Conservation (phyloP, 208 protist species). For the Trypanosoma congolense region DNA sequence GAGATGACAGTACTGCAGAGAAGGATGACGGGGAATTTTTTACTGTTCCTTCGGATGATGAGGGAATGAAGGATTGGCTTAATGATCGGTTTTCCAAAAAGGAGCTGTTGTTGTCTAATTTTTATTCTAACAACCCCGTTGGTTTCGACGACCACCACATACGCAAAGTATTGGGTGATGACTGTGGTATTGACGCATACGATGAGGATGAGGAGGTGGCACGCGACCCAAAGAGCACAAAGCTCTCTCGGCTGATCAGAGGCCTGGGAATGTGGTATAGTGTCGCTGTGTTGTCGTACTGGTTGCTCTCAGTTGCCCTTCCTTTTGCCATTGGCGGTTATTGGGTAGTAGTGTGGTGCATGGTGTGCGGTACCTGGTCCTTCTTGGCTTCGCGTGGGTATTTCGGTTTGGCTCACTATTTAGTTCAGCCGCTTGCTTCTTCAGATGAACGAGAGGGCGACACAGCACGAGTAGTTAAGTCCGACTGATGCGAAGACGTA, state of each 20-base stretch:
- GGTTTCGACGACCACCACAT: slow-evolving; percentile 59
- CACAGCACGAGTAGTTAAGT: too few species aligned
- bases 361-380: slow-evolving; percentile 19
- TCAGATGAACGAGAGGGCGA: too few species aligned
- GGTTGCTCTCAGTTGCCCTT: slow-evolving; percentile 18
- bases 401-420: slow-evolving; percentile 14
- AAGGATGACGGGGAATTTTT: background rate
- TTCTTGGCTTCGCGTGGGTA: slow-evolving; percentile 5
- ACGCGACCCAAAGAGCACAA: slow-evolving; percentile 10
- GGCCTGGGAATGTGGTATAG: slow-evolving; percentile 21
- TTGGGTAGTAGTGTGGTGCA: slow-evolving; percentile 20
- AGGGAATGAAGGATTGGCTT: slow-evolving; percentile 48
- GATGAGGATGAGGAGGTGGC: slow-evolving; percentile 37
- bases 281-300: slow-evolving; percentile 18
- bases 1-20: background rate
- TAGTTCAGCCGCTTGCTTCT: too few species aligned
- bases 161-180: slow-evolving; percentile 43
- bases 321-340: slow-evolving; percentile 5
- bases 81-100: slow-evolving; percentile 77
- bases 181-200: slow-evolving; percentile 41
- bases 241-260: slow-evolving; percentile 13
- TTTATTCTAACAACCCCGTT: slow-evolving; percentile 53
- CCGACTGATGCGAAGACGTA: too few species aligned
- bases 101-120: slow-evolving; percentile 73
- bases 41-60: slow-evolving; percentile 34